Evolutionary conservation across 2,329 filamentous ascomycete species (phyloP), one percentile per base, ranked within the genome.

Genomic region (Aspergillus versicolor): DNA sequence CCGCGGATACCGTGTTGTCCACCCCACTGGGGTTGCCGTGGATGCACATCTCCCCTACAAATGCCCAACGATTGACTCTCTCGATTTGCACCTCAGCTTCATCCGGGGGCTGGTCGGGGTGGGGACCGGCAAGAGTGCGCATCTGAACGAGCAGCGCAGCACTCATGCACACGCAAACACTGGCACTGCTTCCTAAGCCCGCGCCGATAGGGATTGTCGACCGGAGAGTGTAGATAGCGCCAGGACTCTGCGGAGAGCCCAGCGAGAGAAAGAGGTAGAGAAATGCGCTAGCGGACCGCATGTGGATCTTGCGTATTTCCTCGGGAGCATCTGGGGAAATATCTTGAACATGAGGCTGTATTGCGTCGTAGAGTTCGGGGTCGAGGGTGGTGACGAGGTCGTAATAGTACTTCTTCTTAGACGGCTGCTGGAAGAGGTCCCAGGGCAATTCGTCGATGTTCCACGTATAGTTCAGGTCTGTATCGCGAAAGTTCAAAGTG

Each of bases 31-130:
- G 94, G 69, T 96, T 97, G 38, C 93, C 94, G 71, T 99, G 94
- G 61, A 97, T 97, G 75, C 92, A 94, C 86, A 97, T 89, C 74
- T 99, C 94, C 22, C 89, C 89, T 1, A 99, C 94, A 74, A 97
- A 97, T 0, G 94, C 92, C 94, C 95, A 99, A 60, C 90, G 85
- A 75, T 99, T 99, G 77, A 99, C 97, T 62, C 93, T 87, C 77
- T 97, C 92, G 30, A 97, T 84, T 72, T 99, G 93, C 43, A 92
- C 76, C 58, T 90, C 87, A n/a, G 91, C 91, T 76, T 99, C 94
- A 54, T 91, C 87, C 0, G 86, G 77, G 4, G 92, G 91, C 73
- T 97, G 93, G 67, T 97, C 93, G 0, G 90, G 90, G 70, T 97
- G 93, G 1, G 94, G 94, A 0, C 92, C 92, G 1, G 91, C 89